These are phyloP conservation scores for Zea luxurians DNA, from an alignment of 176 grass and related monocot genomes.

Conservation along the genomic window DNA sequence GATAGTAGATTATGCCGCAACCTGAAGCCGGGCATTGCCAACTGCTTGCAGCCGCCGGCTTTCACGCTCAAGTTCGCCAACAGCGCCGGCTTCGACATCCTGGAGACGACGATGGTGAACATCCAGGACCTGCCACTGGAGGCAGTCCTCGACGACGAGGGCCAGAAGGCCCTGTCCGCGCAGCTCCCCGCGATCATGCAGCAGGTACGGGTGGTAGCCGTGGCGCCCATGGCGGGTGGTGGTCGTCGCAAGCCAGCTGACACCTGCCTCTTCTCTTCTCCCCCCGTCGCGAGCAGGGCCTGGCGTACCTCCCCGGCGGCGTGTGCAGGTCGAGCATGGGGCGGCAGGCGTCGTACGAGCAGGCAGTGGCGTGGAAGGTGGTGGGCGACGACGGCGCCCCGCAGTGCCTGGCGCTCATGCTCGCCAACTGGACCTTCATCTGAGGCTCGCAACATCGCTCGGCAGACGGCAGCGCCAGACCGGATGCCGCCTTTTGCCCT, in stretches of 20 bases:
- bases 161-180: slow-evolving; percentile 49
- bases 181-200: slow-evolving; percentile 95
- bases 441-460: slow-evolving; percentile 15
- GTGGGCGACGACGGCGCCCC: slow-evolving; percentile 55
- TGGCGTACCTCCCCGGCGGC: slow-evolving; percentile 58
- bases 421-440: slow-evolving; percentile 85
- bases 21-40: background rate
- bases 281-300: slow-evolving; percentile 45
- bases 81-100: slow-evolving; percentile 81
- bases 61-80: slow-evolving; percentile 83
- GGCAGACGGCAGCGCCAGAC: background rate
- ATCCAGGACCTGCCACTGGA: slow-evolving; percentile 85
- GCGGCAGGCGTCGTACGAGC: slow-evolving; percentile 68
- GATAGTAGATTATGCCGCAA: background rate
- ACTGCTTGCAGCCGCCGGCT: slow-evolving; percentile 48
- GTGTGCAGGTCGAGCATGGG: slow-evolving; percentile 89
- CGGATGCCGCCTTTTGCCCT: background rate
- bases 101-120: slow-evolving; percentile 83
- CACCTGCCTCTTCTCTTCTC: too few species aligned
- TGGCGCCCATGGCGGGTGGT: too few species aligned
- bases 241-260: too few species aligned
- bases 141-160: slow-evolving; percentile 63
- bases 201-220: slow-evolving; percentile 45
- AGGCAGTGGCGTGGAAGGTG: slow-evolving; percentile 84
- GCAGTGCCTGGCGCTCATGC: slow-evolving; percentile 91